These are phyloP conservation scores for Sclerotinia minor DNA, from an alignment of 2,329 filamentous ascomycete species.

Conservation along the genomic window DNA sequence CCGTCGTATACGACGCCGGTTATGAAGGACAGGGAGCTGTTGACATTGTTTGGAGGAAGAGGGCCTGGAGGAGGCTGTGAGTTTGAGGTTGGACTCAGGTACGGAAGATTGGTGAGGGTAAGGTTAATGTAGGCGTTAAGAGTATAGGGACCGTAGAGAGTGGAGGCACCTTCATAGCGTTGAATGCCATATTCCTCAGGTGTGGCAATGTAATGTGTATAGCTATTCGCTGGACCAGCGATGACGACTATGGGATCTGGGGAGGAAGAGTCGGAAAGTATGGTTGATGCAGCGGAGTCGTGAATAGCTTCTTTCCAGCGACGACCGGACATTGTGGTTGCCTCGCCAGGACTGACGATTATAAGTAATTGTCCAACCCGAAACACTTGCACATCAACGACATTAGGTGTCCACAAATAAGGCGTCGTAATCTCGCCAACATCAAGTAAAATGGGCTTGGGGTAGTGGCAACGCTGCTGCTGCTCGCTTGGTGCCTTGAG, in stretches of 20 bases:
- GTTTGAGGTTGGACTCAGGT: slow-evolving; percentile 55
- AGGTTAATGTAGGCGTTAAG: slow-evolving; percentile 86
- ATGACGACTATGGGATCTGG: slow-evolving; percentile 74
- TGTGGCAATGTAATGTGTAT: slow-evolving; percentile 75
- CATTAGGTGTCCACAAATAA: slow-evolving; percentile 87
- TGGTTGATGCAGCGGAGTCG: slow-evolving; percentile 50
- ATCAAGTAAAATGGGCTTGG: slow-evolving; percentile 85
- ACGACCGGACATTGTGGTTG: slow-evolving; percentile 87
- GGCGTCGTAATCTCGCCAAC: slow-evolving; percentile 77
- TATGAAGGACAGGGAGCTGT: slow-evolving; percentile 77
- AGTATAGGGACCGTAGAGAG: slow-evolving; percentile 80
- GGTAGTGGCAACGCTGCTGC: slow-evolving; percentile 73
- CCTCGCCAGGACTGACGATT: slow-evolving; percentile 82
- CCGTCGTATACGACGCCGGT: slow-evolving; percentile 74
- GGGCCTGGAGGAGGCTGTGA: slow-evolving; percentile 53
- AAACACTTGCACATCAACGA: slow-evolving; percentile 84
- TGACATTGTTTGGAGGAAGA: slow-evolving; percentile 76
- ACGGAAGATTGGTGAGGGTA: slow-evolving; percentile 69
- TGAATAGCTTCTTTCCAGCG: slow-evolving; percentile 76
- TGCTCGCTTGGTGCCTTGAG: slow-evolving; percentile 68
- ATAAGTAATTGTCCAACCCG: slow-evolving; percentile 83
- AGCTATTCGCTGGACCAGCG: slow-evolving; percentile 86
- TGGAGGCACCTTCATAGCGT: slow-evolving; percentile 93
- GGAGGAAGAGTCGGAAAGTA: slow-evolving; percentile 40
- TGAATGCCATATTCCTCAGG: slow-evolving; percentile 80